Conservation (phyloP, 352 stramenopile genomes). For the Phytopythium oedochilum region DNA sequence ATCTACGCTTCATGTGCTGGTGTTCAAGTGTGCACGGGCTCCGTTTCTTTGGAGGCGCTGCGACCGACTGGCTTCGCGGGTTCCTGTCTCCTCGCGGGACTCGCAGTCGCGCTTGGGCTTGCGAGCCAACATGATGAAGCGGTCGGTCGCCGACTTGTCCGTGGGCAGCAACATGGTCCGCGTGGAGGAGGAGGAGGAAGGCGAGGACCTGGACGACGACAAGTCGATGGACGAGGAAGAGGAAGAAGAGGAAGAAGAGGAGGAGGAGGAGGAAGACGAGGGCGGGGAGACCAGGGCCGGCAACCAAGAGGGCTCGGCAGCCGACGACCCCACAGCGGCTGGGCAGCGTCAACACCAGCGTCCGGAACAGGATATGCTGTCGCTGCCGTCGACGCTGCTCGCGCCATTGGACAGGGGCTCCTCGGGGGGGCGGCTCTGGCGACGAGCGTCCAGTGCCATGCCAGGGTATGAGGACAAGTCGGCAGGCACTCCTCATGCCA, state of each 20-base stretch:
- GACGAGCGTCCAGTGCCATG: not conserved
- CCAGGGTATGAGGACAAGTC: not conserved
- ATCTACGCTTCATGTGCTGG: not conserved
- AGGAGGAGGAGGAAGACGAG: constrained; percentile 4
- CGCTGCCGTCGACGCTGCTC: not conserved
- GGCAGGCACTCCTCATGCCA: not conserved
- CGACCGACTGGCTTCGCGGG: too few species aligned
- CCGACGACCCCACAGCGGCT: not conserved
- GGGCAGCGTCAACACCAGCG: not conserved
- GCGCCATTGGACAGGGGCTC: not conserved
- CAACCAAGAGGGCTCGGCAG: not conserved
- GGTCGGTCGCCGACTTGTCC: not conserved
- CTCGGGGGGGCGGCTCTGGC: not conserved
- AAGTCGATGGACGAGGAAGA: constrained; percentile 9
- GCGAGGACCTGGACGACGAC: constrained; percentile 13
- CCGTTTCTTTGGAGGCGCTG: not conserved
- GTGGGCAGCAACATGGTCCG: constrained; percentile 13
- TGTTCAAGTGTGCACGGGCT: not conserved
- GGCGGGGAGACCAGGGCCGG: not conserved
- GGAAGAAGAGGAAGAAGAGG: constrained; percentile 15
- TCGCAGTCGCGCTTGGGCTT: too few species aligned
- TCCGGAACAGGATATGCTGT: not conserved
- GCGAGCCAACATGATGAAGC: not conserved
- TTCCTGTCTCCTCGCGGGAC: too few species aligned
- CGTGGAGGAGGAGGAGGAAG: constrained; percentile 18